Conservation (phyloP, 2,329 filamentous ascomycete species). For the Aureobasidium uvarum region DNA sequence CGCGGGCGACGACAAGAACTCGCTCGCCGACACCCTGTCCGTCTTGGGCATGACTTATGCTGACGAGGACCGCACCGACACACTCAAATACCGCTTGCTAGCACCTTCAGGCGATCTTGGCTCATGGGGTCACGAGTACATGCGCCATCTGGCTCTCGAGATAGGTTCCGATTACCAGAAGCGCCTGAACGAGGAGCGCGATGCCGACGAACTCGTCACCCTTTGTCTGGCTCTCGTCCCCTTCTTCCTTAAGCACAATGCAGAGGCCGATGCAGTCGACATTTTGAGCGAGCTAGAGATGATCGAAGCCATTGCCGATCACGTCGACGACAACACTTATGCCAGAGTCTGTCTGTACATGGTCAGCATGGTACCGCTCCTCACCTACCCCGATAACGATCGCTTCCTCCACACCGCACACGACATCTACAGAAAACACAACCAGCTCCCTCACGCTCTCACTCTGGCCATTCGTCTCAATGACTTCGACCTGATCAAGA, state of each 20-base stretch:
- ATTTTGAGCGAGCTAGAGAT: constrained; percentile 96
- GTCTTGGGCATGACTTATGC: constrained; percentile 95
- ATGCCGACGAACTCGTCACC: constrained; percentile 78
- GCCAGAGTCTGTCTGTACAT: constrained; percentile 93
- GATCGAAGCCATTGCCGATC: constrained; percentile 85
- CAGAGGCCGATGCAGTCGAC: constrained; percentile 96
- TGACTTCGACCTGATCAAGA: constrained; percentile 72
- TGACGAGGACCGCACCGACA: constrained; percentile 93
- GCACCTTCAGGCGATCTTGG: constrained; percentile 88
- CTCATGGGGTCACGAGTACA: constrained; percentile 98
- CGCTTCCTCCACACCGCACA: constrained; percentile 91
- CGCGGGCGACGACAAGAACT: constrained; percentile 72
- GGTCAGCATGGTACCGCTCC: constrained; percentile 96
- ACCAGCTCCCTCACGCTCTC: constrained; percentile 90
- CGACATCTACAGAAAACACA: constrained; percentile 88
- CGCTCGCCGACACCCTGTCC: constrained; percentile 90
- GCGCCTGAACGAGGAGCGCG: constrained; percentile 79
- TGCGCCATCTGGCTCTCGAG: constrained; percentile 89
- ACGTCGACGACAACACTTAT: constrained; percentile 92
- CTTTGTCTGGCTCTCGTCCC: constrained; percentile 83
- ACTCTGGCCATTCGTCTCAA: constrained; percentile 92
- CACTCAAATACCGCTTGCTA: constrained; percentile 89
- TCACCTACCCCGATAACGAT: constrained; percentile 97
- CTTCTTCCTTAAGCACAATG: constrained; percentile 94
- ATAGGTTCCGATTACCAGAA: constrained; percentile 93